Percentiles rank a stretch among this genome's conserved stretches.
Evolutionary conservation across 148 eudicot species (phyloP).

Genomic region (Persicaria maculosa): DNA sequence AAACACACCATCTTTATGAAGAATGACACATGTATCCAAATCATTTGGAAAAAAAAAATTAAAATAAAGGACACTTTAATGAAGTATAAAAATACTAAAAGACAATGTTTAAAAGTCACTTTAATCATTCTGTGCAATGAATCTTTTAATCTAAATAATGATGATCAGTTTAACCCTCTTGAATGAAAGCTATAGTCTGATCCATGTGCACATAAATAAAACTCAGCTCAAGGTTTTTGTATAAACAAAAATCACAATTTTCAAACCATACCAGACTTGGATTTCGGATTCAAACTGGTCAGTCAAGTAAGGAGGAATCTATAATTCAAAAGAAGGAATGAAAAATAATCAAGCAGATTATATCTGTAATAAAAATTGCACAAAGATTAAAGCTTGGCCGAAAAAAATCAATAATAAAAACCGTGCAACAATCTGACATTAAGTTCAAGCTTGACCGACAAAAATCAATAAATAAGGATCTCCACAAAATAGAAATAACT

Average conservation of each 20-base stretch:
- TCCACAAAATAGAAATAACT: too few species aligned
- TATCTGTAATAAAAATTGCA: slow-evolving; percentile 14
- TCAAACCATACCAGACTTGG: slow-evolving; percentile 40
- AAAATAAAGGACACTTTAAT: not conserved
- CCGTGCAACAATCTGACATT: too few species aligned
- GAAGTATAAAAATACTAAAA: not conserved
- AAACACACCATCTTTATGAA: too few species aligned
- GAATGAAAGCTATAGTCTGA: slow-evolving; percentile 96
- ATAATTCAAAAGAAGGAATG: slow-evolving; percentile 20
- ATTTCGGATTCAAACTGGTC: slow-evolving; percentile 95
- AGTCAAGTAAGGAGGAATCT: slow-evolving; percentile 93
- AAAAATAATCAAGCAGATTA: slow-evolving; percentile 13
- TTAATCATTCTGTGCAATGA: not conserved
- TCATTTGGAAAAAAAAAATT: not conserved
- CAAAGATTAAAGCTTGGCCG: not conserved
- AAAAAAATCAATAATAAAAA: too few species aligned
- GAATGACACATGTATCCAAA: too few species aligned
- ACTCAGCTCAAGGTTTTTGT: not conserved
- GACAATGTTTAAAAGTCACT: slow-evolving; percentile 3
- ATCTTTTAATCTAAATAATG: not conserved
- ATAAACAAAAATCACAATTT: not conserved
- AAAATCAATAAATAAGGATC: too few species aligned
- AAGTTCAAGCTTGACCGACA: too few species aligned
- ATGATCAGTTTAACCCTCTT: slow-evolving; percentile 46
- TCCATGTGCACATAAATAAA: slow-evolving; percentile 6